Conservation (phyloP, 1,284 basidiomycete genomes). For the Rugosomyces carneus region DNA sequence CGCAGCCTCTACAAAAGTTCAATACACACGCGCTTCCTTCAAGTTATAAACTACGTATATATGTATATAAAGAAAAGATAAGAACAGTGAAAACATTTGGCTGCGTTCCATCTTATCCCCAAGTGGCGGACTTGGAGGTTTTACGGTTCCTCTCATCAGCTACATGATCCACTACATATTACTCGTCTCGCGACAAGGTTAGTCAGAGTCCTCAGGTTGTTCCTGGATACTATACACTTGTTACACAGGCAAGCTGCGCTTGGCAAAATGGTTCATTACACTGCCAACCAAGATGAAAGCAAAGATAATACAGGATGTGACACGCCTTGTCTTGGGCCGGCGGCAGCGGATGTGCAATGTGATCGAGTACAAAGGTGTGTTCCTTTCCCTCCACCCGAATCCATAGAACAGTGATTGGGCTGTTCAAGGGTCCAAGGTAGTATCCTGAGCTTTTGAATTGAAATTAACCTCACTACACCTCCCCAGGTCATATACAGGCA, state of each 20-base stretch:
- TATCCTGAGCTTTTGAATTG: background rate
- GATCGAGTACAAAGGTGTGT: constrained; percentile 93
- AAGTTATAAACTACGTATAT: constrained; percentile 34
- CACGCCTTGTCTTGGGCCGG: constrained; percentile 93
- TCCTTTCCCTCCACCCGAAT: background rate
- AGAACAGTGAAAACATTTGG: background rate
- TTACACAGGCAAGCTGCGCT: constrained; percentile 86
- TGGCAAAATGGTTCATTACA: constrained; percentile 98
- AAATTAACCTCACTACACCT: background rate
- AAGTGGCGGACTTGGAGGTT: no score
- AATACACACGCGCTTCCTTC: constrained; percentile 50
- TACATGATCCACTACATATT: constrained; percentile 83
- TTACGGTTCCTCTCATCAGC: background rate
- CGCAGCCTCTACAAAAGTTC: constrained; percentile 62
- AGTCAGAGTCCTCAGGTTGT: background rate
- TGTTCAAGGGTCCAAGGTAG: constrained; percentile 17
- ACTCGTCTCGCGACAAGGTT: constrained; percentile 90
- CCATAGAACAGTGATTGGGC: background rate
- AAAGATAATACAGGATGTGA: constrained; percentile 99
- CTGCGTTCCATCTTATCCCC: background rate
- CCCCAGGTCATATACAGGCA: constrained; percentile 92
- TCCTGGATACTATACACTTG: background rate
- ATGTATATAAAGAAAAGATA: background rate
- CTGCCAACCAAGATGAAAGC: constrained; percentile 90
- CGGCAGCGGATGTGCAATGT: constrained; percentile 99